Evolutionary conservation across 352 stramenopile species (phyloP), one percentile per base, ranked within the genome.

Genomic region (Achlya hypogyna): DNA sequence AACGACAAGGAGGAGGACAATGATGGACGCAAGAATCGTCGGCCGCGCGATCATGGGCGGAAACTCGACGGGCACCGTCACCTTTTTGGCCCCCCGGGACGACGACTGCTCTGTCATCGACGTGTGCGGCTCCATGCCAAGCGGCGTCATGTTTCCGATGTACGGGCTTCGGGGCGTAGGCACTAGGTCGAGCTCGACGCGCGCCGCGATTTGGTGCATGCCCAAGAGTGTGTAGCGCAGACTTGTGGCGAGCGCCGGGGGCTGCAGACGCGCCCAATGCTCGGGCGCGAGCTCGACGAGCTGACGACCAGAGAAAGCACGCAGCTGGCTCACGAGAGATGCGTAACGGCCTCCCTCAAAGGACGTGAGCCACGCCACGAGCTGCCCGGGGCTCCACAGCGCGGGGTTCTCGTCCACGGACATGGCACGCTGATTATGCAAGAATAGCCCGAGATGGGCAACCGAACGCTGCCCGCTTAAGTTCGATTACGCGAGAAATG

Each of bases 181-280:
- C 75, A 69, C 31, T 83, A 81, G 8, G 89, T 81, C 23, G 75
- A 69, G 12, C 77, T 78, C 4, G 51, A 32, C 28, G 28, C 42
- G 31, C 4, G 60, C 35, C 18, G 84, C 82, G 38, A 95, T 82
- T 58, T 95, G 86, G 35, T 89, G 76, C 86, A 95, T 95, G 14
- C 84, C 86, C 20, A 95, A 70, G 22, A 95, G 72, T 62, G 86
- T 95, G 72, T 92, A 95, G 40, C 86, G 86, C 45, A 93, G 76
- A 27, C 84, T 92, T 20, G 75, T 88, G 4, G 84, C 84, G 40
- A 95, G 47, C 89, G 75, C 20, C 74, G 69, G 5, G 84, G 86
- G 49, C 81, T 20, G 92, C 65, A 51, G 76, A 35, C 2, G 75
- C 78, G 83, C 86, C 92, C 5, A 81, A 72, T 5, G 76, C 66